Conservation (phyloP, 1,284 basidiomycete species). For the Trichosporon ovoides region DNA sequence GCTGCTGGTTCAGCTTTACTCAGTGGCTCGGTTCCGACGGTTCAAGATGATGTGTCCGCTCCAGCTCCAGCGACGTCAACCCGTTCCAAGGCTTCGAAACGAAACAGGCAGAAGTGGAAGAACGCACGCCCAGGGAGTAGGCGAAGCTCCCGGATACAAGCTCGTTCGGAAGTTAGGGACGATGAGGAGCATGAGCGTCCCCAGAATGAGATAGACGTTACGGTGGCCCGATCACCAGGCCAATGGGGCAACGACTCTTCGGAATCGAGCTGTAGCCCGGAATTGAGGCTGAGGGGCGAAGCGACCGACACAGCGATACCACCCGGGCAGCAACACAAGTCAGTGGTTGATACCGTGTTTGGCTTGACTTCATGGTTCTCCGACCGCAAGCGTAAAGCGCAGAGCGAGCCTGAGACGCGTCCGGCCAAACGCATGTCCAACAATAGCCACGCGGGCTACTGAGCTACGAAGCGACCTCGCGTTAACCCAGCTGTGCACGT, state of each 20-base stretch:
- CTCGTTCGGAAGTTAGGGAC: neutral
- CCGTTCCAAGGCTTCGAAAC: neutral
- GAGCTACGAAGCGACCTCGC: neutral
- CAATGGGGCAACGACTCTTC: neutral
- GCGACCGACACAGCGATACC: no score
- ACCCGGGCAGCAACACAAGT: neutral
- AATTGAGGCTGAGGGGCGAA: no score
- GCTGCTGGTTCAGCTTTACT: neutral
- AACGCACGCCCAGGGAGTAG: neutral
- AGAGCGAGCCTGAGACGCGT: neutral
- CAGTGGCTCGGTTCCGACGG: neutral
- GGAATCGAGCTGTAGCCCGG: no score
- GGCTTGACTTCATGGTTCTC: neutral
- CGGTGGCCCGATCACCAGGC: neutral
- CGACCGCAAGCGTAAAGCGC: neutral
- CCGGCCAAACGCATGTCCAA: neutral
- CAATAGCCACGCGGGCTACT: neutral
- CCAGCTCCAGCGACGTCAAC: neutral
- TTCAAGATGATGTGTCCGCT: no score
- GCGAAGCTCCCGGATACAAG: neutral
- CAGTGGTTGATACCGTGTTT: neutral
- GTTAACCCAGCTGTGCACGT: no score
- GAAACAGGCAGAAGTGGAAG: conserved; percentile 1
- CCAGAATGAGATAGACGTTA: neutral
- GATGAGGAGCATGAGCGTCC: neutral